Conservation (phyloP, 1,284 basidiomycete genomes). For the Leccinum fallax region DNA sequence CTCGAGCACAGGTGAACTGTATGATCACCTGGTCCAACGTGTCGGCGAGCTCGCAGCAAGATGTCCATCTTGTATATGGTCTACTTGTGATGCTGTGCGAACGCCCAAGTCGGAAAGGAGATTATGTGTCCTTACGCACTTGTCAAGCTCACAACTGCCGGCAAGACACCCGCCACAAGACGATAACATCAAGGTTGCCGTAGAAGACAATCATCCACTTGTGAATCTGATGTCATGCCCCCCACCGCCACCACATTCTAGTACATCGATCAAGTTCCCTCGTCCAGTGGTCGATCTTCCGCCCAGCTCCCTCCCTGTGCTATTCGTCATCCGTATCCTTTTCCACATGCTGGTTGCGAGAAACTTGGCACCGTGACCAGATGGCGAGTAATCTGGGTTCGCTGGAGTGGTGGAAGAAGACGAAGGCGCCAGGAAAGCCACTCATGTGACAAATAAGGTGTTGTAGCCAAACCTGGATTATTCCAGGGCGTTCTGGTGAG, state of each 20-base stretch:
- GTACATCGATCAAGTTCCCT: constrained; percentile 57
- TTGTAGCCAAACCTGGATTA: constrained; percentile 3
- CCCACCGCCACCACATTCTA: constrained; percentile 60
- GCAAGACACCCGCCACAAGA: constrained; percentile 66
- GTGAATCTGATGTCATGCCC: constrained; percentile 62
- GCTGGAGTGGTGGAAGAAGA: constrained; percentile 71
- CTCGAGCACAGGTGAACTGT: constrained; percentile 58
- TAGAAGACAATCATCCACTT: constrained; percentile 55
- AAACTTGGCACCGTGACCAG: constrained; percentile 70
- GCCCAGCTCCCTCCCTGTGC: constrained; percentile 69
- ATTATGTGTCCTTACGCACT: constrained; percentile 66
- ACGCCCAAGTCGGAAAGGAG: constrained; percentile 54
- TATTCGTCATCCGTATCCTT: constrained; percentile 73
- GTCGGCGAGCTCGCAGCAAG: constrained; percentile 45
- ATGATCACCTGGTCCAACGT: constrained; percentile 67
- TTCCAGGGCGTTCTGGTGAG: constrained; percentile 51
- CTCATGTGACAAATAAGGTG: not conserved
- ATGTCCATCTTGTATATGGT: constrained; percentile 64
- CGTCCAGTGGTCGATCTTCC: constrained; percentile 65
- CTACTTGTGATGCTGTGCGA: constrained; percentile 53
- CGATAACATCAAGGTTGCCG: constrained; percentile 65
- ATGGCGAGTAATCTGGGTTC: constrained; percentile 82
- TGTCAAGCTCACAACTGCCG: constrained; percentile 51
- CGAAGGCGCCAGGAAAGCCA: constrained; percentile 46
- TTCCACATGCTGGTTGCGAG: constrained; percentile 69